Evolutionary conservation across 495 filamentous ascomycete genomes (phyloP).

Genomic region (Hypoxylon trugodes): DNA sequence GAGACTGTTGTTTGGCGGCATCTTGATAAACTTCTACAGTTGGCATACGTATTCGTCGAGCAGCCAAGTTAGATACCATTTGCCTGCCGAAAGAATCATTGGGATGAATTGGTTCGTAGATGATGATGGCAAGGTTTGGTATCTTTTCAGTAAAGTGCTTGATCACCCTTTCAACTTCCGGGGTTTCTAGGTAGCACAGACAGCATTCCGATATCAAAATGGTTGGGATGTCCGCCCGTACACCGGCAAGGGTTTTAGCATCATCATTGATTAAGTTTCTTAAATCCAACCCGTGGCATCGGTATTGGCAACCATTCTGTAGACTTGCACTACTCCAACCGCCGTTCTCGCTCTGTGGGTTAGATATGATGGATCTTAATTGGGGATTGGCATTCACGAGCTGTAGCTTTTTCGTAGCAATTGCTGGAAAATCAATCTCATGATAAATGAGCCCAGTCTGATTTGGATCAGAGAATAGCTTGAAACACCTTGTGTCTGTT

Average conservation of each 20-base stretch:
- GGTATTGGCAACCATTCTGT: slow-evolving; percentile 58
- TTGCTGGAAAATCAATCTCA: slow-evolving; percentile 88
- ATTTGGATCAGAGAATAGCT: slow-evolving; percentile 58
- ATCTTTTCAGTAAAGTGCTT: slow-evolving; percentile 68
- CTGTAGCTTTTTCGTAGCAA: slow-evolving; percentile 68
- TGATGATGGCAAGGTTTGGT: slow-evolving; percentile 67
- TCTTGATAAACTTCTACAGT: slow-evolving; percentile 77
- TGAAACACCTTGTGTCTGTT: slow-evolving; percentile 87
- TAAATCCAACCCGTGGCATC: slow-evolving; percentile 84
- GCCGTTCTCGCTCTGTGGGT: slow-evolving; percentile 24
- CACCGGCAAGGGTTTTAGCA: slow-evolving; percentile 36
- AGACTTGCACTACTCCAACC: slow-evolving; percentile 44
- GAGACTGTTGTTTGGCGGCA: slow-evolving; percentile 68
- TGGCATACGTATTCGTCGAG: slow-evolving; percentile 83
- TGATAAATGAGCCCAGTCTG: slow-evolving; percentile 73
- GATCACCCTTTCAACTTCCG: slow-evolving; percentile 69
- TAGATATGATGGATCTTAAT: slow-evolving; percentile 44
- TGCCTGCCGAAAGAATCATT: slow-evolving; percentile 85
- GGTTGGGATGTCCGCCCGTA: slow-evolving; percentile 69
- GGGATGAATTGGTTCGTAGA: slow-evolving; percentile 91
- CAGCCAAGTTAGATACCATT: slow-evolving; percentile 90
- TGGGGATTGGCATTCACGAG: slow-evolving; percentile 43
- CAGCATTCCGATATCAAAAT: slow-evolving; percentile 93
- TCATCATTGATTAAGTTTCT: slow-evolving; percentile 61
- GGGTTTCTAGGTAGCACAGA: slow-evolving; percentile 80